A percentile compares a stretch with the other conserved stretches of the same genome.
These are phyloP conservation scores for Gypsophila paniculata DNA, from an alignment of 179 eudicot genomes.

Conservation along the genomic window DNA sequence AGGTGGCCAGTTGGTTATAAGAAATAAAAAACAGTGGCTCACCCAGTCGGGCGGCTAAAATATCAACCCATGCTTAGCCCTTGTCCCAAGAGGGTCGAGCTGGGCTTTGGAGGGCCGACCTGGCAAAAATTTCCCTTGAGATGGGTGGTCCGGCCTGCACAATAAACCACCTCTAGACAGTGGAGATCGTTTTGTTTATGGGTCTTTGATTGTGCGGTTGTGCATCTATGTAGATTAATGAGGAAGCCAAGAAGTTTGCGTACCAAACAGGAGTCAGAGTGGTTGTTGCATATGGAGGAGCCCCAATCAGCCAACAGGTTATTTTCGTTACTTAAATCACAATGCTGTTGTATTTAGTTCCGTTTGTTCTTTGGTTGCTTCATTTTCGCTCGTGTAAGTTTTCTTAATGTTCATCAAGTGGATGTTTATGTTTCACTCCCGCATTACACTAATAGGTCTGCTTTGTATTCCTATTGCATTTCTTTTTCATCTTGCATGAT, in stretches of 20 bases:
- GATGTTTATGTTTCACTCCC: too few species aligned
- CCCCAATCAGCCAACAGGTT: conserved; percentile 93
- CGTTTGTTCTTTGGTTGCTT: not conserved
- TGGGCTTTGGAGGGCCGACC: too few species aligned
- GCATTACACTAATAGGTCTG: too few species aligned
- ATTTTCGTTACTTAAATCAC: not conserved
- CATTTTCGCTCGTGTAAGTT: not conserved
- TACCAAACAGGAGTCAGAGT: conserved; percentile 91
- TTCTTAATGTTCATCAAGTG: not conserved
- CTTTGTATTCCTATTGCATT: too few species aligned
- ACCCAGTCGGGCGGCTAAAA: too few species aligned
- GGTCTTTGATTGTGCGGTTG: not conserved
- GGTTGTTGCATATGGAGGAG: conserved; percentile 96
- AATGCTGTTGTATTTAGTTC: not conserved
- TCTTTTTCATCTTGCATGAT: too few species aligned
- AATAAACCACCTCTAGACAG: too few species aligned
- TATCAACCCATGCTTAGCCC: too few species aligned
- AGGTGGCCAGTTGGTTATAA: conserved; percentile 7
- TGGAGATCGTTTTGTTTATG: not conserved
- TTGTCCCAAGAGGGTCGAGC: too few species aligned
- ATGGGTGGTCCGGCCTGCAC: too few species aligned
- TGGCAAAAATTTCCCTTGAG: too few species aligned
- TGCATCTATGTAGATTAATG: conserved; percentile 54
- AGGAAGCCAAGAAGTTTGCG: conserved; percentile 82
- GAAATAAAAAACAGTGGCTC: too few species aligned